Evolutionary conservation across 768 basidiomycete genomes (phyloP).

Genomic region (Rhodotorula graminis): DNA sequence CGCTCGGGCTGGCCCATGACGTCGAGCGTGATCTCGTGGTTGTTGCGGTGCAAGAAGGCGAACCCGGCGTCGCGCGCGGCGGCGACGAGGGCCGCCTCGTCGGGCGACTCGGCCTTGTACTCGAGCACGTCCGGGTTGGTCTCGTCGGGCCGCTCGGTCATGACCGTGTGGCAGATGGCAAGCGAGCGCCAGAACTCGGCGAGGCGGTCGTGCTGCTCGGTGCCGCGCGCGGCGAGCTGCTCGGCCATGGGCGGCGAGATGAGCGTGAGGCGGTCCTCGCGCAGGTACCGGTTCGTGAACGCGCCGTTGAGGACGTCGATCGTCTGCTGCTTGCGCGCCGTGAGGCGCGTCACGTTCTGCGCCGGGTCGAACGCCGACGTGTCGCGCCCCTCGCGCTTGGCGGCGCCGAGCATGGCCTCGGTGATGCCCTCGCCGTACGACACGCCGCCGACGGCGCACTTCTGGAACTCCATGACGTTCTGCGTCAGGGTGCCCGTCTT

Average conservation of each 20-base stretch:
- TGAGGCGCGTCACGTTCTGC: constrained; percentile 66
- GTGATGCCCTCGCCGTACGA: constrained; percentile 90
- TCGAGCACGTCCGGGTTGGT: constrained; percentile 55
- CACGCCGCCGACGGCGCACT: constrained; percentile 78
- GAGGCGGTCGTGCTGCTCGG: constrained; percentile 51
- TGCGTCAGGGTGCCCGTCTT: constrained; percentile 97
- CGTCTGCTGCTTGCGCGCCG: constrained; percentile 69
- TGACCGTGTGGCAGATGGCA: constrained; percentile 87
- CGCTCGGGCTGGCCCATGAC: constrained; percentile 83
- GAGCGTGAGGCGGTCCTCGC: constrained; percentile 74
- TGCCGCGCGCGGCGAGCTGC: constrained; percentile 54
- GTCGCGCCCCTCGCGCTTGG: constrained; percentile 69
- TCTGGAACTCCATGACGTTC: constrained; percentile 98
- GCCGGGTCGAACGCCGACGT: constrained; percentile 60
- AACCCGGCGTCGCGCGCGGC: constrained; percentile 91
- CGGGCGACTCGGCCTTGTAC: constrained; percentile 95
- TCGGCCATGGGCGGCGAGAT: constrained; percentile 79
- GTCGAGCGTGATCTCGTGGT: constrained; percentile 76
- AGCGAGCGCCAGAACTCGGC: constrained; percentile 88
- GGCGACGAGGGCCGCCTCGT: constrained; percentile 88
- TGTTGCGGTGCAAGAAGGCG: constrained; percentile 72
- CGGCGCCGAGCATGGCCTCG: constrained; percentile 89
- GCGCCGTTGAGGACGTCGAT: constrained; percentile 63
- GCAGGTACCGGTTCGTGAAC: constrained; percentile 85
- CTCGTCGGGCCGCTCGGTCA: constrained; percentile 70